These are phyloP conservation scores for Botrytis tulipae DNA, from an alignment of 2,329 filamentous ascomycete species.

Conservation along the genomic window DNA sequence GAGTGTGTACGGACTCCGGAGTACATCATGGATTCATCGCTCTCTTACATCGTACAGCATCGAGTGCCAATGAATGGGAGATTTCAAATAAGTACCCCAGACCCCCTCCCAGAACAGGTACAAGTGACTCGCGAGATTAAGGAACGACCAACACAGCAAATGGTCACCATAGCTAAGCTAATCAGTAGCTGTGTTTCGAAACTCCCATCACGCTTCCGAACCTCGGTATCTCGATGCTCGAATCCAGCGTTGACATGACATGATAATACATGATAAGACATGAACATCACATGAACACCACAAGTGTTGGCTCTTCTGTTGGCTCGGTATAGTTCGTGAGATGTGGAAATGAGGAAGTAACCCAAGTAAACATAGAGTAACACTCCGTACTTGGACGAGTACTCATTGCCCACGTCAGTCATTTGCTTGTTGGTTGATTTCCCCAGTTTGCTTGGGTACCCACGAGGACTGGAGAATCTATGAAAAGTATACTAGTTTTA, in stretches of 20 bases:
- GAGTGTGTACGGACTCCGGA: not conserved
- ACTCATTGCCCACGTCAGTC: constrained; percentile 5
- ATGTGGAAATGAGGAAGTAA: not conserved
- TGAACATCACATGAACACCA: constrained; percentile 9
- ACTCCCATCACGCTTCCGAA: not conserved
- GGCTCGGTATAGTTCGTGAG: constrained; percentile 8
- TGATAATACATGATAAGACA: constrained; percentile 1
- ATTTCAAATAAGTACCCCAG: not conserved
- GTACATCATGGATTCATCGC: not conserved
- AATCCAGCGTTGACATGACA: constrained; percentile 9
- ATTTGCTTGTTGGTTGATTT: not conserved
- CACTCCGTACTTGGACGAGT: constrained; percentile 6
- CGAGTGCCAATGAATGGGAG: not conserved
- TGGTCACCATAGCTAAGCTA: not conserved
- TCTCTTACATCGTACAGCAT: not conserved
- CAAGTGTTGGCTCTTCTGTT: constrained; percentile 2
- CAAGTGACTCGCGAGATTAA: not conserved
- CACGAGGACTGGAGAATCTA: not conserved
- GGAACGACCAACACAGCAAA: constrained; percentile 1
- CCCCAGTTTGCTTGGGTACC: not conserved
- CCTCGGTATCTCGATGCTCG: not conserved
- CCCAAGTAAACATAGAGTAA: not conserved
- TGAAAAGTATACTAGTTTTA: not conserved
- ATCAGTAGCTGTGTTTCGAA: constrained; percentile 1
- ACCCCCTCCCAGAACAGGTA: not conserved